Evolutionary conservation across 2,329 filamentous ascomycete genomes (phyloP), one percentile per base, ranked within the genome.

Genomic region (Exophiala mesophila): DNA sequence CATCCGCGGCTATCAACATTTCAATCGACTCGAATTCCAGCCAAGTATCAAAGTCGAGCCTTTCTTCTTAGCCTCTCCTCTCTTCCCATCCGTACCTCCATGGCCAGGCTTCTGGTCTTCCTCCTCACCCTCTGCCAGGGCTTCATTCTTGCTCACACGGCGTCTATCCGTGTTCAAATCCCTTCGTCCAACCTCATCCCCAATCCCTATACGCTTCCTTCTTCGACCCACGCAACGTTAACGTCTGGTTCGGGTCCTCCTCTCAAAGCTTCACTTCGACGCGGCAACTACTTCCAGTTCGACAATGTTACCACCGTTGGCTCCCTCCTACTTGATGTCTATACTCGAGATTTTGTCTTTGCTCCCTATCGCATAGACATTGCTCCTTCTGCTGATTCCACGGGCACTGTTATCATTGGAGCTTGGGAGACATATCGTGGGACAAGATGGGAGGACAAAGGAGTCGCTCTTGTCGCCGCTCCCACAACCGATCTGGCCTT

Each of bases 321-420:
- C 1, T 86, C 81, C 44, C 96, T 96, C 63, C 76, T 97, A 4
- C 80, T 85, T 35, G 87, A 92, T 54, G 74, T 97, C 36, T 80
- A 89, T 67, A 83, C 81, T 60, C 69, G 77, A 19, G 83, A 85
- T 42, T 80, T 84, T 63, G 74, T 74, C 39, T 97, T 96, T 62
- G 77, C 80, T 55, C 85, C 88, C 8, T 71, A 94, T 62, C 76
- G 90, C 32, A 76, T 97, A 20, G 92, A 97, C 59, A 77, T 92
- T 13, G 55, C 58, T 2, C 49, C 36, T 20, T 35, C 52, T 9
- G 52, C 40, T 39, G 63, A 66, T 26, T 60, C 65, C 16, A 62
- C 67, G 54, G 23, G 23, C 7, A 64, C 70, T 28, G 10, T 55
- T 12, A 48, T 55, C 31, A 46, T 45, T 35, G 45, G 45, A 28